phyloP scores from a whole-genome alignment of 805 yeast species.

The Wickerhamomyces hampshirensis region DNA sequence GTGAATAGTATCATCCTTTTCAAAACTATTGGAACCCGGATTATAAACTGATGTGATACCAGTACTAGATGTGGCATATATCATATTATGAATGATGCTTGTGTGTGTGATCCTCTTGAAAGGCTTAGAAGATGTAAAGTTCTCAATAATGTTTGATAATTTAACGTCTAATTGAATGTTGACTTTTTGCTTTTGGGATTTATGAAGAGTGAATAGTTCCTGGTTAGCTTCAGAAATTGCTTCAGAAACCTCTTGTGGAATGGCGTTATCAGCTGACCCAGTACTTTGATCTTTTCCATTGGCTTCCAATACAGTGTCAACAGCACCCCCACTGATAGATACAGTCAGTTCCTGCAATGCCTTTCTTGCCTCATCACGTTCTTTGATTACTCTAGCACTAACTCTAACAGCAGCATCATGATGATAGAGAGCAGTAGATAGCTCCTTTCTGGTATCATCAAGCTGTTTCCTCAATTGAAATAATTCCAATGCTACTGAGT shows the following conservation, averaged over 20 bases:
- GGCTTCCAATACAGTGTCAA: neutral
- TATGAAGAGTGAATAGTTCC: conserved; percentile 19
- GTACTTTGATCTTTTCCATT: conserved; percentile 4
- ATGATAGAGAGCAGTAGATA: conserved; percentile 73
- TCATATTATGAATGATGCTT: conserved; percentile 3
- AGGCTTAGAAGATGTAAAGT: conserved; percentile 10
- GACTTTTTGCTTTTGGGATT: conserved; percentile 19
- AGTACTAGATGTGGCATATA: conserved; percentile 14
- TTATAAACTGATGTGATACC: conserved; percentile 15
- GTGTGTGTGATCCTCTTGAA: conserved; percentile 11
- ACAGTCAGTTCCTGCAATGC: conserved; percentile 55
- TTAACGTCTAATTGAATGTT: conserved; percentile 11
- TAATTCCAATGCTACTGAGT: conserved; percentile 74
- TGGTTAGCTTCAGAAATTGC: conserved; percentile 12
- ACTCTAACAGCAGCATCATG: conserved; percentile 91
- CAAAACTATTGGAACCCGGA: conserved; percentile 3
- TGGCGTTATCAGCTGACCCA: conserved; percentile 1
- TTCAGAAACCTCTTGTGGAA: conserved; percentile 8
- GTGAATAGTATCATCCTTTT: conserved; percentile 11
- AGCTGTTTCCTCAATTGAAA: conserved; percentile 73
- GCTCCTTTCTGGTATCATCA: conserved; percentile 58
- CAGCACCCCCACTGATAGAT: conserved; percentile 29
- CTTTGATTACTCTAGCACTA: conserved; percentile 68
- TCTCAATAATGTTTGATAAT: conserved; percentile 4
- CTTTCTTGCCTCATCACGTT: conserved; percentile 66